Conservation (phyloP, 495 filamentous ascomycete genomes). For the Ascobolus immersus region DNA sequence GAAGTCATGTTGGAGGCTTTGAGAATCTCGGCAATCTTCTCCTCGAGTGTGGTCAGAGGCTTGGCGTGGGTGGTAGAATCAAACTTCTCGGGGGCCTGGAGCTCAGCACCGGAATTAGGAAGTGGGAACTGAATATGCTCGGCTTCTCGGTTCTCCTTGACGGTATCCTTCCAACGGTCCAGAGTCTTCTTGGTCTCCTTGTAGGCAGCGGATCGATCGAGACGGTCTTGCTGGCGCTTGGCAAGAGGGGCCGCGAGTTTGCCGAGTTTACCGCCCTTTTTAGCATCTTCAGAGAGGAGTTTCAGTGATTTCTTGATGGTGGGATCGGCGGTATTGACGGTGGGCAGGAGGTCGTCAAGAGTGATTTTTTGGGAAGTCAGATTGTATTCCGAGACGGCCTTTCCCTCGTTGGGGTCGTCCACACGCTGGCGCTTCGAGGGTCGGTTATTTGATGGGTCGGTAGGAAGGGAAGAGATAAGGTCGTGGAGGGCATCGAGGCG, state of each 20-base stretch:
- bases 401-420: slow-evolving; percentile 16
- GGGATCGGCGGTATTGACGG: slow-evolving; percentile 50
- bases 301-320: slow-evolving; percentile 56
- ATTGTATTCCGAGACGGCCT: slow-evolving; percentile 14
- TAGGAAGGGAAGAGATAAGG: slow-evolving; percentile 40
- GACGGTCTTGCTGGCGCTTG: slow-evolving; percentile 66
- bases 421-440: slow-evolving; percentile 11
- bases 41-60: slow-evolving; percentile 58
- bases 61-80: slow-evolving; percentile 27
- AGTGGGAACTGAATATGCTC: slow-evolving; percentile 86
- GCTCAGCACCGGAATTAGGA: slow-evolving; percentile 16
- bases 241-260: slow-evolving; percentile 67
- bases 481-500: slow-evolving; percentile 39
- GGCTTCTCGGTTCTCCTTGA: slow-evolving; percentile 74
- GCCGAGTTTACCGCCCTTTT: slow-evolving; percentile 31
- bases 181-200: slow-evolving; percentile 78
- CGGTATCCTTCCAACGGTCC: slow-evolving; percentile 75
- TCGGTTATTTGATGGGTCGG: slow-evolving; percentile 4
- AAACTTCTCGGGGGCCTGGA: slow-evolving; percentile 22
- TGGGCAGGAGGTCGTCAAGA: slow-evolving; percentile 48
- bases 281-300: slow-evolving; percentile 25
- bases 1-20: slow-evolving; percentile 35
- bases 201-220: slow-evolving; percentile 66
- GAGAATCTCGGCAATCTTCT: slow-evolving; percentile 59
- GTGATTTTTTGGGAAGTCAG: slow-evolving; percentile 41